phyloP scores from a whole-genome alignment of 129 eudicot species.

The Lactuca saligna region DNA sequence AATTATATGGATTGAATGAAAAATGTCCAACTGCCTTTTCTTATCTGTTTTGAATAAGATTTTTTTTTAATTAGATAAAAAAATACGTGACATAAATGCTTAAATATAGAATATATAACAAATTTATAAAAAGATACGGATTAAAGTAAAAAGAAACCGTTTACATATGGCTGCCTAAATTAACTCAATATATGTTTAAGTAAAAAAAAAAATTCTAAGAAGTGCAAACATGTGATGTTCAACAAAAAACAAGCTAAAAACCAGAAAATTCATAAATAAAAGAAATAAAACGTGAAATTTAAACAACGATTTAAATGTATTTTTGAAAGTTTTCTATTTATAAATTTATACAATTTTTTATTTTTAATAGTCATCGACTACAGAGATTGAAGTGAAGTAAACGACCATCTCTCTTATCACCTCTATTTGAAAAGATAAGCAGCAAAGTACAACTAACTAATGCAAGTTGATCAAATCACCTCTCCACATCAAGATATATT shows the following conservation, averaged over 20 bases:
- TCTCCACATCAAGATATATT: conserved; percentile 8
- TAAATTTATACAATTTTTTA: no score
- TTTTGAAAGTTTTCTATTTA: not conserved
- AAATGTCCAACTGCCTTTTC: no score
- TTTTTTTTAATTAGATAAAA: no score
- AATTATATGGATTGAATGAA: not conserved
- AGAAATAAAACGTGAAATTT: not conserved
- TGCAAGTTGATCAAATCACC: conserved; percentile 1
- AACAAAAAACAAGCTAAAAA: not conserved
- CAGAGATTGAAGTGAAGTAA: no score
- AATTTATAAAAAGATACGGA: no score
- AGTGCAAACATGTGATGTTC: not conserved
- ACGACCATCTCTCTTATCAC: not conserved
- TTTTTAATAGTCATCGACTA: no score
- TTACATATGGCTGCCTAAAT: no score
- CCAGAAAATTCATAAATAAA: not conserved
- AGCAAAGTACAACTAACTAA: conserved; percentile 12
- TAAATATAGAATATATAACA: no score
- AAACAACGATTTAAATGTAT: no score
- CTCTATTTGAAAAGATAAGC: not conserved
- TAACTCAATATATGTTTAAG: no score
- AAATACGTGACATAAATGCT: not conserved
- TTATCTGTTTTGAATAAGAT: no score
- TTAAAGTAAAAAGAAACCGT: no score
- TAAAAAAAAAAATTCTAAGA: not conserved